Conservation (phyloP, 2,329 filamentous ascomycete species). For the Trichoderma sp. region DNA sequence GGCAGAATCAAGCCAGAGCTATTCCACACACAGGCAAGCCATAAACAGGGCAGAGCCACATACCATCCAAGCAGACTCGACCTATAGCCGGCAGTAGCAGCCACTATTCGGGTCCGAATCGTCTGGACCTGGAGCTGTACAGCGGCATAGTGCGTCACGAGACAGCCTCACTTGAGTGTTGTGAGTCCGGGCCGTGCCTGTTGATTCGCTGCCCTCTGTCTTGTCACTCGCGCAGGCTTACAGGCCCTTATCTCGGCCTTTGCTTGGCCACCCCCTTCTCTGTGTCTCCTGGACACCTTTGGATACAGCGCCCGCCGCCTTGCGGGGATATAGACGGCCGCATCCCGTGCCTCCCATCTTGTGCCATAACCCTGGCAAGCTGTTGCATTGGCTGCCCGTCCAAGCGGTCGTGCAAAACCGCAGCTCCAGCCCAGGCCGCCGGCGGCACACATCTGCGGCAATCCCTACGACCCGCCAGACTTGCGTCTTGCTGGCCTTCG, state of each 20-base stretch:
- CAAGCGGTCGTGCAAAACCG: background rate
- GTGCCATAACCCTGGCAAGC: background rate
- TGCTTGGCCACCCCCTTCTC: background rate
- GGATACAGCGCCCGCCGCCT: constrained; percentile 1
- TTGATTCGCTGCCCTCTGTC: background rate
- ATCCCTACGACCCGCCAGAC: background rate
- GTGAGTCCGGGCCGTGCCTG: background rate
- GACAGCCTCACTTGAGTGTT: constrained; percentile 13
- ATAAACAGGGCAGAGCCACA: background rate
- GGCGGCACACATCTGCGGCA: background rate
- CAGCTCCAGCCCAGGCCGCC: background rate
- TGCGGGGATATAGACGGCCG: constrained; percentile 3
- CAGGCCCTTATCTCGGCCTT: background rate
- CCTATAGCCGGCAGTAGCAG: background rate
- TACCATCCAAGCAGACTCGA: background rate
- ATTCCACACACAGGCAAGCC: background rate
- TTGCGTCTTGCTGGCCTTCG: background rate
- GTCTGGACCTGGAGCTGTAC: constrained; percentile 1
- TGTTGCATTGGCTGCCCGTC: background rate
- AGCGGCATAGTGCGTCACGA: constrained; percentile 9
- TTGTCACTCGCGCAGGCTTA: background rate
- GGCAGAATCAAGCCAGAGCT: background rate
- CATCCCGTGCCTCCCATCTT: background rate
- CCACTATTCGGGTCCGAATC: background rate
- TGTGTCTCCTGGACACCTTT: background rate